phyloP scores from a whole-genome alignment of 179 eudicot species.

The Carnegiea gigantea region DNA sequence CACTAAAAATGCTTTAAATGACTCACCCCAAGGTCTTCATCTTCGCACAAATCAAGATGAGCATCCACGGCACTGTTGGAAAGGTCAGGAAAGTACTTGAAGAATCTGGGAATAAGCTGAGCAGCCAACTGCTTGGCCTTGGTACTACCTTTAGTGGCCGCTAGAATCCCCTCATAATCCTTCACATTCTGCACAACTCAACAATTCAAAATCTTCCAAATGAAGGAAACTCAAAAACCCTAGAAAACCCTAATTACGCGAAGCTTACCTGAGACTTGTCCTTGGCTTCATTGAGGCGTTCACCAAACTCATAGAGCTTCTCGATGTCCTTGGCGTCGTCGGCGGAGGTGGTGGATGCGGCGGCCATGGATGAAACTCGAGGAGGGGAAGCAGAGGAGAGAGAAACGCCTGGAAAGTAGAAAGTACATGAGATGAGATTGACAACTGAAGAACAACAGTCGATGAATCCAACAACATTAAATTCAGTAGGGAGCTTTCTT shows the following conservation, averaged over 20 bases:
- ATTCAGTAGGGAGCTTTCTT: no score
- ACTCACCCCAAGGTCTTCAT: conserved; percentile 92
- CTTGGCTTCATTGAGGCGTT: conserved; percentile 77
- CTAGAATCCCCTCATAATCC: conserved; percentile 74
- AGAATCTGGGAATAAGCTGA: conserved; percentile 88
- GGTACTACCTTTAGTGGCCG: conserved; percentile 60
- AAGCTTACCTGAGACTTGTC: conserved; percentile 86
- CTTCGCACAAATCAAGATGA: conserved; percentile 89
- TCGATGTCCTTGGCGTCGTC: conserved; percentile 67
- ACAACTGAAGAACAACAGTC: not conserved
- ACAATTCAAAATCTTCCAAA: not conserved
- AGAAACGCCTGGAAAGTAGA: conserved; percentile 22
- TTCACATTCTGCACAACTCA: conserved; percentile 48
- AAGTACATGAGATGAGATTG: conserved; percentile 6
- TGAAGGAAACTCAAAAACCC: conserved; percentile 19
- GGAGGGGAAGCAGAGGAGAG: conserved; percentile 15
- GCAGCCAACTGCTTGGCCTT: conserved; percentile 90
- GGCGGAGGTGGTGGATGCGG: conserved; percentile 17
- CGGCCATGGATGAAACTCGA: conserved; percentile 25
- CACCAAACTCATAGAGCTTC: conserved; percentile 81
- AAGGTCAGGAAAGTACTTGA: conserved; percentile 71
- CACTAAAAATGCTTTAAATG: no score
- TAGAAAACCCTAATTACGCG: not conserved
- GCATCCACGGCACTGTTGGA: conserved; percentile 59
- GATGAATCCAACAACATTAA: conserved; percentile 17